Conservation (phyloP, 1,284 basidiomycete species). For the Hymenochaete sp. region DNA sequence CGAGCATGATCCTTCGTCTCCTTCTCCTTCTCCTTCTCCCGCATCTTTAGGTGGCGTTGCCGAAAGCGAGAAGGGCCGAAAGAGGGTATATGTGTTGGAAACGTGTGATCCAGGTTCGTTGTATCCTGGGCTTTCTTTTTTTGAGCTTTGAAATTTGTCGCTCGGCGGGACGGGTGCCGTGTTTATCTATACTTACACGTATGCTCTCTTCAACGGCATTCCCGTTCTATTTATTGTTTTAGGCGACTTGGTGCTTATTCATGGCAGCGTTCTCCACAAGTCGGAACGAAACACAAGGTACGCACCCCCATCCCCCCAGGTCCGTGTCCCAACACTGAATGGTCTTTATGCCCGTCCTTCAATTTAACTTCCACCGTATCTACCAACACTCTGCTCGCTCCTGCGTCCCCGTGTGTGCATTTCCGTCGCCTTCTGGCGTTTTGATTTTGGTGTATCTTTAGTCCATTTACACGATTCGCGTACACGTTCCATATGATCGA, state of each 20-base stretch:
- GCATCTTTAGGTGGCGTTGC: no score
- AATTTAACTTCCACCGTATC: no score
- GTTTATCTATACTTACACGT: not conserved
- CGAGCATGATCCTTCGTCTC: no score
- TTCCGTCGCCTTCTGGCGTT: no score
- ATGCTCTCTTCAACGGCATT: not conserved
- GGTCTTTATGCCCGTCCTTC: no score
- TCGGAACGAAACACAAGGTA: conserved; percentile 76
- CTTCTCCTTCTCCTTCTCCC: no score
- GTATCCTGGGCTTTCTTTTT: conserved; percentile 18
- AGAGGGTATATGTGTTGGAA: conserved; percentile 67
- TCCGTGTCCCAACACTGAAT: no score
- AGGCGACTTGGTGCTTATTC: conserved; percentile 85
- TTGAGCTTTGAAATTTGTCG: not conserved
- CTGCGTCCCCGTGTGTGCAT: no score
- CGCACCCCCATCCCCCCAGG: no score
- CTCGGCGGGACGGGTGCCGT: not conserved
- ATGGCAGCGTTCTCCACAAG: conserved; percentile 84
- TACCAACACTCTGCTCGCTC: no score
- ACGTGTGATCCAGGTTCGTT: conserved; percentile 65
- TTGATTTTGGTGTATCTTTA: no score
- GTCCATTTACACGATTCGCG: conserved; percentile 68
- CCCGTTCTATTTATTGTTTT: conserved; percentile 1
- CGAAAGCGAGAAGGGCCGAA: no score
- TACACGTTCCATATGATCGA: conserved; percentile 95